phyloP scores from a whole-genome alignment of 495 filamentous ascomycete species.

The Hypomontagnella submonticulosa region DNA sequence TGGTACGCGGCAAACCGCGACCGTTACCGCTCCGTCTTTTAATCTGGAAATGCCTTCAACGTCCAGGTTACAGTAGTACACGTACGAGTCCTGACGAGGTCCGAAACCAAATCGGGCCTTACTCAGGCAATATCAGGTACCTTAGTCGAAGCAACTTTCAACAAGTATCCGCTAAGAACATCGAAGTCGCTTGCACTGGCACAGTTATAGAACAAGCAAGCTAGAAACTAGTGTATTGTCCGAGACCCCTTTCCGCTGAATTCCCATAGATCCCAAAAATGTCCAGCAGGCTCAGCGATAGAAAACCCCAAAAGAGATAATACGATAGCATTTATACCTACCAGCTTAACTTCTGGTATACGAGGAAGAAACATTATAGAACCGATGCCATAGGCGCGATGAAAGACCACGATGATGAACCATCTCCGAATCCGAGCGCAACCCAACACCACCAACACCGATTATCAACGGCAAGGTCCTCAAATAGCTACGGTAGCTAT shows the following conservation, averaged over 20 bases:
- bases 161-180: slow-evolving; percentile 17
- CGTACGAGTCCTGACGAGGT: slow-evolving; percentile 12
- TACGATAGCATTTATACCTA: slow-evolving; percentile 18
- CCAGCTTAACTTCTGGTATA: slow-evolving; percentile 22
- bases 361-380: slow-evolving; percentile 13
- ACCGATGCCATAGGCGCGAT: slow-evolving; percentile 40
- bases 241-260: slow-evolving; percentile 8
- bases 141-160: slow-evolving; percentile 4
- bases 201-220: slow-evolving; percentile 8
- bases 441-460: slow-evolving; percentile 26
- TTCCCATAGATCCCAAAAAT: slow-evolving; percentile 26
- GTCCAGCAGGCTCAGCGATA: slow-evolving; percentile 8
- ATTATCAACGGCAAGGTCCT: slow-evolving; percentile 41
- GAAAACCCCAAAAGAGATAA: slow-evolving; percentile 33
- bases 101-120: not conserved
- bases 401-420: slow-evolving; percentile 30
- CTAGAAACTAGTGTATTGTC: slow-evolving; percentile 9
- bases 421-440: slow-evolving; percentile 12
- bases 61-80: slow-evolving; percentile 1
- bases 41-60: slow-evolving; percentile 15
- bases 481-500: slow-evolving; percentile 46
- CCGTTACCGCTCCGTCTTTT: slow-evolving; percentile 33
- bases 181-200: not conserved
- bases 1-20: slow-evolving; percentile 18
- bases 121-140: not conserved